These are phyloP conservation scores for Blastobotrys arbuscula DNA, from an alignment of 1,139 yeast species.

Conservation along the genomic window DNA sequence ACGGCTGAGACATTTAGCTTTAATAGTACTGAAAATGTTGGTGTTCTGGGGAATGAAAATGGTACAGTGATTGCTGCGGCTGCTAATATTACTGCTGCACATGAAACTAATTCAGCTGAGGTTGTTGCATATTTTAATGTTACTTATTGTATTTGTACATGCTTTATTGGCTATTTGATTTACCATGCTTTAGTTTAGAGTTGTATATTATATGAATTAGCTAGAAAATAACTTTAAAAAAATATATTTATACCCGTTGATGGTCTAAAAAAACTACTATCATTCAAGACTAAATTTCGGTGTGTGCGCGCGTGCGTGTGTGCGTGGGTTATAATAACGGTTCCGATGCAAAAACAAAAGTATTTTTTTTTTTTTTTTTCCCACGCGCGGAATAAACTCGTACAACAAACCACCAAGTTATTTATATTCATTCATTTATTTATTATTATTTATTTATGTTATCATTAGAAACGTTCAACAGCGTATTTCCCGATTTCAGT, in stretches of 20 bases:
- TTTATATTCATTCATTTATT: background rate
- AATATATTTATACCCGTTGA: too few species aligned
- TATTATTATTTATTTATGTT: background rate
- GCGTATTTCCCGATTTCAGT: conserved; percentile 5
- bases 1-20: too few species aligned
- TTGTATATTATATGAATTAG: background rate
- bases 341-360: too few species aligned
- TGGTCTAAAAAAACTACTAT: too few species aligned
- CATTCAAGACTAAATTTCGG: too few species aligned
- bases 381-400: background rate
- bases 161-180: conserved; percentile 2
- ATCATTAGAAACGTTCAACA: conserved; percentile 5
- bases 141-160: conserved; percentile 4
- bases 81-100: background rate
- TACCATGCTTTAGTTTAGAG: background rate
- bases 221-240: too few species aligned
- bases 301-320: too few species aligned
- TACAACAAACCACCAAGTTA: too few species aligned
- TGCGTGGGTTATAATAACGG: too few species aligned
- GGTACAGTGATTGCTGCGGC: background rate
- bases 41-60: background rate
- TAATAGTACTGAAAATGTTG: background rate
- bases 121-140: background rate
- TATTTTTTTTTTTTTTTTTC: too few species aligned
- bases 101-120: background rate